Evolutionary conservation across 345 rosid genomes (phyloP), one percentile per base, ranked within the genome.

Genomic region (Heritiera littoralis): DNA sequence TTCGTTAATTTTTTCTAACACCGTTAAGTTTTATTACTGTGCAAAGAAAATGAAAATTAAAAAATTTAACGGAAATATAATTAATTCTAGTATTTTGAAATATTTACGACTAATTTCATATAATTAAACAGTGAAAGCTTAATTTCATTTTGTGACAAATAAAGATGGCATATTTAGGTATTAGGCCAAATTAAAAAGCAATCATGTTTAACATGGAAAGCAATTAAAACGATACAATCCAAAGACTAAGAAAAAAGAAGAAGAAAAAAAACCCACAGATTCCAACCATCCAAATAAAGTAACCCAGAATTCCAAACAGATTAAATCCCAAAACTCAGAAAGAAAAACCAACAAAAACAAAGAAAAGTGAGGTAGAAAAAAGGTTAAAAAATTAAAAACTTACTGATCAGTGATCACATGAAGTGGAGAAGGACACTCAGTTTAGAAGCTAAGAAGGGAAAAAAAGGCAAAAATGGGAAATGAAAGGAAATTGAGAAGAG

Each of bases 321-420:
- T 35, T 35, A 35, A 35, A 23, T 23, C 15, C 43, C 60, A 66
- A 18, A 75, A 70, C 32, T 46, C 64, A 28, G 81, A 72, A 60
- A 30, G 51, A 77, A n/a, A 7, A 75, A 80, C 17, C 68, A 84
- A 68, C 72, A 69, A 41, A 70, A 76, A 72, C 56, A 41, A 63
- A 46, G 72, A 56, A 48, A 51, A 48, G 0, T n/a, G 32, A 11
- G 38, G 48, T 58, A 35, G 9, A 66, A 23, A 23, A 52, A 43
- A 7, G 41, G 9, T n/a, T 2, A 41, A 45, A 9, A 30, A 56
- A 35, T 1, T 0, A 65, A 61, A 48, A 72, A 79, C 91, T 88
- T 83, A 92, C 96, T 60, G 89, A 83, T 90, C 91, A 92, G 93
- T 60, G 89, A 83, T 90, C 91, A 87, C 90, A 86, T 86, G 84